Conservation (phyloP, 495 filamentous ascomycete species). For the Penicillium subrubescens region DNA sequence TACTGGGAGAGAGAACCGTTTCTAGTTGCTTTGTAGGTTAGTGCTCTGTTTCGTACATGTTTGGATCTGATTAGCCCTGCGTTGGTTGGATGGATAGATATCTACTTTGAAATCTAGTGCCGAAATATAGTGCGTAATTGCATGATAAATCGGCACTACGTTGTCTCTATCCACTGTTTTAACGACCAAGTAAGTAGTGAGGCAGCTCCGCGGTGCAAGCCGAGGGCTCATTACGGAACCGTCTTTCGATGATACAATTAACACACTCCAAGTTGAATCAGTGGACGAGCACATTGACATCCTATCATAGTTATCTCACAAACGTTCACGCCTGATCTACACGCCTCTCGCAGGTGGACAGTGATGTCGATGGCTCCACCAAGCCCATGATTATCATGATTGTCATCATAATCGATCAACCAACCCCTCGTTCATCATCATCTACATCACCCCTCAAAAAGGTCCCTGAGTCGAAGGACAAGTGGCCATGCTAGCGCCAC, state of each 20-base stretch:
- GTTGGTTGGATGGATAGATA: not conserved
- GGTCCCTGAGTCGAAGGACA: not conserved
- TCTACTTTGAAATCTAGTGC: not conserved
- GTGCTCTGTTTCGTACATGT: not conserved
- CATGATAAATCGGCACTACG: not conserved
- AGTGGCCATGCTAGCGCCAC: constrained; percentile 23
- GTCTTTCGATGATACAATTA: not conserved
- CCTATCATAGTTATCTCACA: not conserved
- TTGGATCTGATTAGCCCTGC: not conserved
- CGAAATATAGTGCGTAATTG: not conserved
- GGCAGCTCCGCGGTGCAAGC: not conserved
- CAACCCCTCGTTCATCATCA: not conserved
- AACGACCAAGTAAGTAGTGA: not conserved
- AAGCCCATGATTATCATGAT: not conserved
- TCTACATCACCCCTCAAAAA: not conserved
- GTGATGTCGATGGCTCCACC: not conserved
- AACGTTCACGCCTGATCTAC: not conserved
- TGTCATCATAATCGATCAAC: not conserved
- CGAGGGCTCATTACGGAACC: not conserved
- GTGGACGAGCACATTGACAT: not conserved
- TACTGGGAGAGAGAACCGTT: not conserved
- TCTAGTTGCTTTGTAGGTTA: not conserved
- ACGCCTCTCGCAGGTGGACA: not conserved
- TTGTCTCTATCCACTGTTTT: not conserved
- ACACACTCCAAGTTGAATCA: not conserved